phyloP scores from a whole-genome alignment of 164 flowering plant genomes.

The Vitis riparia region DNA sequence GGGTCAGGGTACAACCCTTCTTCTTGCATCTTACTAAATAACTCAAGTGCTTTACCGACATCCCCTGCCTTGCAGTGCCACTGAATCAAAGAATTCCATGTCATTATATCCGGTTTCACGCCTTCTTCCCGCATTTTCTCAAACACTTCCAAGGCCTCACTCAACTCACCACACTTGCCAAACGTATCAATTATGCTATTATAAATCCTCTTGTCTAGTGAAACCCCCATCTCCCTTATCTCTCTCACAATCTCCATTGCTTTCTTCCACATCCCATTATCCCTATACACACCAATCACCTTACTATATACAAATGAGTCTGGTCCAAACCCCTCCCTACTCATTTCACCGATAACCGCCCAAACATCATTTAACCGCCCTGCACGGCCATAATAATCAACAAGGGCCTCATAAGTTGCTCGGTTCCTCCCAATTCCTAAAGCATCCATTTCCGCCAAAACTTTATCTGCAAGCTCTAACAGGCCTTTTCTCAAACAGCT shows the following conservation, averaged over 20 bases:
- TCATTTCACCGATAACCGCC: slow-evolving; percentile 60
- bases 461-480: slow-evolving; percentile 33
- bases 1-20: slow-evolving; percentile 86
- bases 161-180: slow-evolving; percentile 70
- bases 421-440: slow-evolving; percentile 34
- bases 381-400: slow-evolving; percentile 58
- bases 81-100: slow-evolving; percentile 79
- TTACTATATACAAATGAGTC: slow-evolving; percentile 61
- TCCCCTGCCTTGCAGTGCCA: slow-evolving; percentile 77
- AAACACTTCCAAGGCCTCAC: slow-evolving; percentile 66
- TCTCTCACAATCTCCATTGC: slow-evolving; percentile 61
- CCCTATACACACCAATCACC: slow-evolving; percentile 66
- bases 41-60: slow-evolving; percentile 46
- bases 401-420: slow-evolving; percentile 56
- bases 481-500: slow-evolving; percentile 70
- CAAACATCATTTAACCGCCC: slow-evolving; percentile 71
- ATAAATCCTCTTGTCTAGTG: slow-evolving; percentile 53
- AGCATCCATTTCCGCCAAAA: slow-evolving; percentile 44
- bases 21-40: slow-evolving; percentile 72
- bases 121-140: slow-evolving; percentile 61
- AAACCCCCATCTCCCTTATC: slow-evolving; percentile 55
- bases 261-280: slow-evolving; percentile 94
- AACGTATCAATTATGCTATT: slow-evolving; percentile 78
- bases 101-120: slow-evolving; percentile 57
- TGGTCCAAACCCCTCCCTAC: slow-evolving; percentile 37